Percentiles rank a stretch among this genome's conserved stretches.
These are phyloP conservation scores for Fusarium sp. DNA, from an alignment of 2,329 filamentous ascomycete species.

Conservation along the genomic window DNA sequence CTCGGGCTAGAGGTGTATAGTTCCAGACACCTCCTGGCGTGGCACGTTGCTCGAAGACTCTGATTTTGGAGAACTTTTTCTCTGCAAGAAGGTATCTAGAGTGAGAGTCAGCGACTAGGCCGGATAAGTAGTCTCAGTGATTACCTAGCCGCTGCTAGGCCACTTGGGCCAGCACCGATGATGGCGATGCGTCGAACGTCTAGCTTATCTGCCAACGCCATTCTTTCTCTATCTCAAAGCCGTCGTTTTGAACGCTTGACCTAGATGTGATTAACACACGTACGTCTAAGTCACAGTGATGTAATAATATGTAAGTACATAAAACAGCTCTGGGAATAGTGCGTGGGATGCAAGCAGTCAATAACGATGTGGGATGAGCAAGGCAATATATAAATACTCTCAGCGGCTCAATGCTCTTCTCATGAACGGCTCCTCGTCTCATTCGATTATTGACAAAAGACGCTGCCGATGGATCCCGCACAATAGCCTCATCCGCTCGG, in stretches of 20 bases:
- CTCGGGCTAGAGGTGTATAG: slow-evolving; percentile 55
- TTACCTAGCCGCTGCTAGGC: slow-evolving; percentile 66
- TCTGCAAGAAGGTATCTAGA: slow-evolving; percentile 73
- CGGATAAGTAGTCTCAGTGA: background rate
- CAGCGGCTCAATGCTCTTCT: background rate
- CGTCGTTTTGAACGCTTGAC: background rate
- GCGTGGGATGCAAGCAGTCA: background rate
- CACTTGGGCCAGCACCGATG: slow-evolving; percentile 77
- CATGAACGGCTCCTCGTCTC: slow-evolving; percentile 2
- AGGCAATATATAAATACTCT: background rate
- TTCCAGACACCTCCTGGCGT: slow-evolving; percentile 78
- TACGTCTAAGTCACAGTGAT: background rate
- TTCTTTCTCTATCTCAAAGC: background rate
- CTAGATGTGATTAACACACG: background rate
- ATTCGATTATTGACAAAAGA: slow-evolving; percentile 8
- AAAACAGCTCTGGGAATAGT: background rate
- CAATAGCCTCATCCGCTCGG: slow-evolving; percentile 34
- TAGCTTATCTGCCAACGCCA: slow-evolving; percentile 38
- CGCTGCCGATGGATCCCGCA: slow-evolving; percentile 33
- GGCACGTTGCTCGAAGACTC: slow-evolving; percentile 75
- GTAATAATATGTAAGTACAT: background rate
- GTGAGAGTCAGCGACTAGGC: background rate
- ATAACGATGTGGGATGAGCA: background rate
- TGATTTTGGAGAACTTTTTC: slow-evolving; percentile 68
- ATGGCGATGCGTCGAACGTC: slow-evolving; percentile 66